phyloP scores from a whole-genome alignment of 2,329 filamentous ascomycete species.

The Cryphonectria japonica region DNA sequence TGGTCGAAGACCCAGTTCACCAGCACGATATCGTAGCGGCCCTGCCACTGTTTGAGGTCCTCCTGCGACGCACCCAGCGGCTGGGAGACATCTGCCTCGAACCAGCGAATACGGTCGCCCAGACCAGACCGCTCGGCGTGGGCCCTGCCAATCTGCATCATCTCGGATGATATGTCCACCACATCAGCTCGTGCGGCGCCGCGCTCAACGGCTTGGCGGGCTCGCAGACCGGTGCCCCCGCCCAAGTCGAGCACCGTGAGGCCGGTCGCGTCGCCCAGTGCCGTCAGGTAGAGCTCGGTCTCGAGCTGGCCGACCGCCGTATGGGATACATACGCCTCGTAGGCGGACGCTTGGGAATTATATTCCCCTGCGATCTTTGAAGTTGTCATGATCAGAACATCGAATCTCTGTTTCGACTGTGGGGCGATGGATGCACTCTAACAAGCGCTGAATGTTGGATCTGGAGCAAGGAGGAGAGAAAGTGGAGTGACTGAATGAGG shows the following conservation, averaged over 20 bases:
- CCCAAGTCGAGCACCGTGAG: conserved; percentile 37
- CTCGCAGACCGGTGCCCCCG: conserved; percentile 37
- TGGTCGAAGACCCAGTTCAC: conserved; percentile 32
- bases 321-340: conserved; percentile 8
- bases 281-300: conserved; percentile 28
- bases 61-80: conserved; percentile 25
- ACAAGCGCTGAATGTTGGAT: neutral
- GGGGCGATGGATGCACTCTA: neutral
- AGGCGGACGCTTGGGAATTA: neutral
- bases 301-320: conserved; percentile 26
- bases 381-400: neutral
- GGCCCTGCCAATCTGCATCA: conserved; percentile 30
- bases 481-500: neutral
- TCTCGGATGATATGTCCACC: conserved; percentile 36
- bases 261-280: conserved; percentile 35
- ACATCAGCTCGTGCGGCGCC: conserved; percentile 37
- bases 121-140: conserved; percentile 3
- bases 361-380: neutral
- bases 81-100: conserved; percentile 29
- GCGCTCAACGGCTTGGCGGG: conserved; percentile 34
- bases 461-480: neutral
- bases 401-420: neutral
- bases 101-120: conserved; percentile 26
- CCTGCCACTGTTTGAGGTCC: neutral
- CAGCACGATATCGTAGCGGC: conserved; percentile 31